Percentiles rank a stretch among this genome's conserved stretches.
These are phyloP conservation scores for Fusarium metavorans DNA, from an alignment of 2,329 filamentous ascomycete species.

Conservation along the genomic window DNA sequence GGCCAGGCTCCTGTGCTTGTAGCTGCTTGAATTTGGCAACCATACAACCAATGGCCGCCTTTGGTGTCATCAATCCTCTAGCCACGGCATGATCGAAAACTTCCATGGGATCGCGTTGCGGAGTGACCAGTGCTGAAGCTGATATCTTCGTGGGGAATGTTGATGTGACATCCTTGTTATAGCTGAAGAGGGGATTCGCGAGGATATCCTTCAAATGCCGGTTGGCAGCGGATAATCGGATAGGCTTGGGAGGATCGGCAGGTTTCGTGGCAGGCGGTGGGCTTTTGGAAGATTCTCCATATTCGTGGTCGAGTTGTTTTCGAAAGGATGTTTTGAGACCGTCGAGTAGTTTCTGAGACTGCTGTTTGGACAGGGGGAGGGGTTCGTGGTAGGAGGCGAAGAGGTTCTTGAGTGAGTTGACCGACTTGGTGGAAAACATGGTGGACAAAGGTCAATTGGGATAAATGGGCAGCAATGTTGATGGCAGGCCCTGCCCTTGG, in stretches of 20 bases:
- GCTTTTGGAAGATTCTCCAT: slow-evolving; percentile 57
- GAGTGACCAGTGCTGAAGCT: slow-evolving; percentile 12
- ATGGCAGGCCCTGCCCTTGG: slow-evolving; percentile 21
- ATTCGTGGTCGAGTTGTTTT: slow-evolving; percentile 68
- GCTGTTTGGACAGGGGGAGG: slow-evolving; percentile 60
- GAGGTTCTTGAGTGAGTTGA: slow-evolving; percentile 53
- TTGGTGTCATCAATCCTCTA: slow-evolving; percentile 67
- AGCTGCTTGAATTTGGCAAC: slow-evolving; percentile 60
- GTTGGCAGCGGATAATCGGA: slow-evolving; percentile 54
- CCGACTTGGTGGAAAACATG: slow-evolving; percentile 55
- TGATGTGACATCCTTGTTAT: slow-evolving; percentile 43
- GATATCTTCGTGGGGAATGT: slow-evolving; percentile 28
- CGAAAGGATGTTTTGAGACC: slow-evolving; percentile 69
- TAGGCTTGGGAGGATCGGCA: slow-evolving; percentile 27
- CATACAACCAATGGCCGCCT: slow-evolving; percentile 66
- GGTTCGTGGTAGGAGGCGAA: slow-evolving; percentile 63
- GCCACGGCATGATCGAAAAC: slow-evolving; percentile 69
- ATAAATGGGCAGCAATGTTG: slow-evolving; percentile 40
- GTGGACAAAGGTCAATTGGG: slow-evolving; percentile 46
- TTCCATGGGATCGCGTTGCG: slow-evolving; percentile 60
- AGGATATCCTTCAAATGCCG: slow-evolving; percentile 68
- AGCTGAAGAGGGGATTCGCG: slow-evolving; percentile 66
- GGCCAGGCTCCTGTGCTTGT: slow-evolving; percentile 44
- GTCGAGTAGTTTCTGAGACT: slow-evolving; percentile 67
- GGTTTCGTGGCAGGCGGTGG: slow-evolving; percentile 30